Base-by-base conservation (phyloP, 495 filamentous ascomycete genomes). In the Trichoderma parareesei region DNA sequence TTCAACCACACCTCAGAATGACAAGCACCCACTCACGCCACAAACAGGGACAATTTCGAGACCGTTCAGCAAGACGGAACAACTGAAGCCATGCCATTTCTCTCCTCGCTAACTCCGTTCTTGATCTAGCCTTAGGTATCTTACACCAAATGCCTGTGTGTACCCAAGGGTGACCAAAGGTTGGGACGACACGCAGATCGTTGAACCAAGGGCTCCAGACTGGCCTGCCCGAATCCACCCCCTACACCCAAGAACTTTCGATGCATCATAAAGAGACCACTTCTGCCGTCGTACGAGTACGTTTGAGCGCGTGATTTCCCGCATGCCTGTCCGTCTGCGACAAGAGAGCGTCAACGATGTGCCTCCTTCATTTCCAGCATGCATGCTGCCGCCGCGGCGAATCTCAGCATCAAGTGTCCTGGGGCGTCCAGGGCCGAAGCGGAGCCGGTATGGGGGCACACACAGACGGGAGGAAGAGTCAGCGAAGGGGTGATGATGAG, bases 241-340 rank as follows among this genome's bases (percentile, higher is more conserved):
- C 37, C 53, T 57, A 27, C 53, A 57, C 53, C 9, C 27, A n/a
- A 18, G 5, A 37, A 57, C 53, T 20, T 57, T 37, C 14, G 53
- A 48, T 48, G 44, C 44, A 48, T 11, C 40, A 41, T 27, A 27
- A 27, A 18, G n/a, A 57, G 20, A 16, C 27, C 53, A 16, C 53
- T 10, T 57, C 7, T 57, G 27, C 5, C 14, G 53, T 57, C 53
- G 53, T 57, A 57, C 33, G 53, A 27, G 27, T 27, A 27, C 27
- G 6, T 41, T 57, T 57, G 53, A 35, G 53, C 53, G 53, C 53
- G 53, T 57, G 53, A 57, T 57, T 57, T 57, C 20, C 33, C 11
- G 53, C 53, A 57, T 57, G 53, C 53, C 53, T 57, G 53, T 57
- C 37, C 53, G 10, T 57, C 53, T 57, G 53, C 20, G 53, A 57